Percentiles rank a stretch among this genome's conserved stretches.
These are phyloP conservation scores for Globisporangium cylindrosporum DNA, from an alignment of 352 stramenopile species.

Conservation along the genomic window DNA sequence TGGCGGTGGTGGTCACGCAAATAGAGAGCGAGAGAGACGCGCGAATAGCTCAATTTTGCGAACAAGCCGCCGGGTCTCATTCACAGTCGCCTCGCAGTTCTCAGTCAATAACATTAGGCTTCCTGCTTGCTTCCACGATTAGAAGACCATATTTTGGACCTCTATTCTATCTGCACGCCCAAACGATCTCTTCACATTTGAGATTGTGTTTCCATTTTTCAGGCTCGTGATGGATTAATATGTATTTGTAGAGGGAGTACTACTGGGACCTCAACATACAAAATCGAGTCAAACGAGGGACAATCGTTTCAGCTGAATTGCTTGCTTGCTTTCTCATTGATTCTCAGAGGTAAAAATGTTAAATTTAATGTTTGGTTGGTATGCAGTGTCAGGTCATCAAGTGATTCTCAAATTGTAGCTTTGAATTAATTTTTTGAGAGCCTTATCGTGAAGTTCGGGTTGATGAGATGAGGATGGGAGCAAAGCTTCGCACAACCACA, in stretches of 20 bases:
- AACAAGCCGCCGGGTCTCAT: neutral
- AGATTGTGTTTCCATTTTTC: neutral
- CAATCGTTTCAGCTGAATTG: too few relatives aligned
- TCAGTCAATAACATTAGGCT: too few relatives aligned
- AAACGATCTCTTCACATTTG: too few relatives aligned
- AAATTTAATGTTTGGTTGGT: neutral
- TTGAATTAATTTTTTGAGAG: neutral
- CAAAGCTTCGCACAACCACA: neutral
- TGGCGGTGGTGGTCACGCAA: constrained; percentile 1
- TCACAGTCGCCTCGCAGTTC: neutral
- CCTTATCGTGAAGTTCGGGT: neutral
- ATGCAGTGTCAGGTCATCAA: neutral
- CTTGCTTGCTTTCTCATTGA: too few relatives aligned
- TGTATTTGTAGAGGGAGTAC: too few relatives aligned
- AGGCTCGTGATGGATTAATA: neutral
- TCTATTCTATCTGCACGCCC: too few relatives aligned
- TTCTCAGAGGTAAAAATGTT: too few relatives aligned
- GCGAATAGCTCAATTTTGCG: constrained; percentile 1
- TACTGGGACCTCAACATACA: too few relatives aligned
- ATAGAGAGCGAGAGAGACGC: constrained; percentile 2
- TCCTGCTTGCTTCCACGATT: constrained; percentile 6
- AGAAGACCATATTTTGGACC: neutral
- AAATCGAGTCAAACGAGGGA: too few relatives aligned
- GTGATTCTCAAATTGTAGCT: neutral
- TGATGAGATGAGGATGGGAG: neutral